Base-by-base conservation (phyloP, 805 yeast species). In the Saccharomycopsis lassenensis region DNA sequence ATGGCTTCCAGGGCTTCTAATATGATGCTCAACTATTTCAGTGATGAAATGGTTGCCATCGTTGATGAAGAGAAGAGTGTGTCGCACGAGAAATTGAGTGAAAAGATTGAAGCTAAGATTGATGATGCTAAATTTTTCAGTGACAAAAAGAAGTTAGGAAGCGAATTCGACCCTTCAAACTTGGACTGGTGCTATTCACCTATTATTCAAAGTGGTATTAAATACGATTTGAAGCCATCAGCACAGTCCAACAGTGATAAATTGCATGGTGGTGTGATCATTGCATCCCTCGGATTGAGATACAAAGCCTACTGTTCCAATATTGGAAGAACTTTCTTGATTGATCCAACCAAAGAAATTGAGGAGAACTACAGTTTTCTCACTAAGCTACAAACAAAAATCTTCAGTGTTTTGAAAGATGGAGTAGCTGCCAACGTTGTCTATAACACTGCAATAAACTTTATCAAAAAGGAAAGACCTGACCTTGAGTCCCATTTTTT, bases 181-280 rank as follows among this genome's bases (percentile, higher is more conserved):
- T 60, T 89, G 15, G 97, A 89, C 55, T 89, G 96, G 95, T 82
- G 94, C 46, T 85, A 83, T 56, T 74, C 86, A 37, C 96, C 97
- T 20, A 82, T 86, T 35, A 69, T 86, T 36, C 94, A 85, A 60
- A 79, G 93, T 48, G 94, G 94, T 37, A 85, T 84, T 24, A 74
- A 75, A 37, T 87, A 76, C 52, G 94, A 86, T 56, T 63, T 87
- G 51, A 77, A 70, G 49, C 87, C 93, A 29, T 76, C 89, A 39
- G 94, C 94, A 1, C 72, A 76, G 39, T 78, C 94, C 1, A 71
- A 73, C 35, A 69, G 73, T 41, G 71, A 72, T 30, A 71, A 69
- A 46, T 62, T 80, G 35, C 79, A 83, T 6, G 71, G 71, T 11
- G 89, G 94, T 17, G 85, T 82, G 24, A 86, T 89, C 35, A 58